Conservation (phyloP, 140 eudicot genomes). For the Flaveria floridana region DNA sequence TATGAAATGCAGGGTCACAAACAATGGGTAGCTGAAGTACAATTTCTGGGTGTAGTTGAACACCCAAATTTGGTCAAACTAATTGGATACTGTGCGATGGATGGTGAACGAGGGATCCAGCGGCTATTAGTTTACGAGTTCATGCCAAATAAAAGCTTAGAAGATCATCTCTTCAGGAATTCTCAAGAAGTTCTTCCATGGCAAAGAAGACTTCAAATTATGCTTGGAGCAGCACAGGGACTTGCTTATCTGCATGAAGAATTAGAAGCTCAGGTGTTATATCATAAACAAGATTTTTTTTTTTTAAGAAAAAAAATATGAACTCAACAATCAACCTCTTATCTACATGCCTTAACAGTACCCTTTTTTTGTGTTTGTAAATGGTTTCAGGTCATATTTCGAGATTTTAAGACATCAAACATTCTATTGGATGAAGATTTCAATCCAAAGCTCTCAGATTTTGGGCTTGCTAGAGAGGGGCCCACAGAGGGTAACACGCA, state of each 20-base stretch:
- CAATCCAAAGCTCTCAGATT: conserved; percentile 82
- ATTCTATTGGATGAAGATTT: conserved; percentile 66
- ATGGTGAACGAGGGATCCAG: conserved; percentile 59
- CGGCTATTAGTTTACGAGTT: conserved; percentile 63
- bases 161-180: conserved; percentile 54
- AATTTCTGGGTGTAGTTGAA: conserved; percentile 56
- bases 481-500: conserved; percentile 73
- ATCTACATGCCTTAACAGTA: neutral
- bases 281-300: neutral
- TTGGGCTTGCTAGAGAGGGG: conserved; percentile 95
- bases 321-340: neutral
- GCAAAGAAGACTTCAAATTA: conserved; percentile 50
- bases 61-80: conserved; percentile 69
- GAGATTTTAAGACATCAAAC: conserved; percentile 82
- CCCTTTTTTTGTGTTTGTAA: neutral
- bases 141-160: conserved; percentile 61
- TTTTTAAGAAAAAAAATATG: neutral
- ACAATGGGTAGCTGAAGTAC: conserved; percentile 68
- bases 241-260: conserved; percentile 70
- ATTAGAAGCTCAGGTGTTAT: conserved; percentile 54
- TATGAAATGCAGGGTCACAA: conserved; percentile 54
- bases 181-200: conserved; percentile 45
- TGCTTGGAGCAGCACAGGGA: conserved; percentile 69
- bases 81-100: conserved; percentile 61
- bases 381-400: conserved; percentile 60